Evolutionary conservation across 2,329 filamentous ascomycete genomes (phyloP).

Genomic region (Monosporascus ibericus): DNA sequence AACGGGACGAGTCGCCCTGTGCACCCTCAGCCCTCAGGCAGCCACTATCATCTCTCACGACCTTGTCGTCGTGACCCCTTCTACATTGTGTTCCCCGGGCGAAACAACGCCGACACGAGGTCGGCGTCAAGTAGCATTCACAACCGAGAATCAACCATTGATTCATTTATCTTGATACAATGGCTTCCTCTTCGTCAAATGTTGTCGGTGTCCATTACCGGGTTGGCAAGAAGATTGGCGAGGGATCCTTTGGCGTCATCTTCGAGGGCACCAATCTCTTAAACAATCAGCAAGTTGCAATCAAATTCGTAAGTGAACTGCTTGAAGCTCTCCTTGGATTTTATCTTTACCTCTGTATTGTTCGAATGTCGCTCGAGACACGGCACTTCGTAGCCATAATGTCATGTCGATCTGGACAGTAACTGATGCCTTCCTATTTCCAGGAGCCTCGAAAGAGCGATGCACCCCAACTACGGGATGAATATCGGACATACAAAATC

Average conservation of each 20-base stretch:
- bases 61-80: not conserved
- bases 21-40: not conserved
- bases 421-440: not conserved
- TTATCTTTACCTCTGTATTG: too few species aligned
- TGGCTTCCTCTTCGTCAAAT: constrained; percentile 89
- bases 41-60: not conserved
- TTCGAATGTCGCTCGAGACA: too few species aligned
- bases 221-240: constrained; percentile 98
- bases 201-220: constrained; percentile 98
- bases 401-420: not conserved
- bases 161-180: constrained; percentile 31
- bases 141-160: constrained; percentile 8
- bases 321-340: too few species aligned
- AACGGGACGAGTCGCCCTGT: not conserved
- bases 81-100: not conserved
- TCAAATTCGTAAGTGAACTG: constrained; percentile 80
- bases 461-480: constrained; percentile 93
- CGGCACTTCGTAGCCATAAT: too few species aligned
- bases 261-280: constrained; percentile 97
- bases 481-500: constrained; percentile 99
- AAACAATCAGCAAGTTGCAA: constrained; percentile 98
- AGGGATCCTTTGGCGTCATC: constrained; percentile 97
- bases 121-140: not conserved
- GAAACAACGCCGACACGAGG: not conserved
- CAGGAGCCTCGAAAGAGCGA: constrained; percentile 98